A percentile compares a stretch with the other conserved stretches of the same genome.
phyloP scores from a whole-genome alignment of 2,329 filamentous ascomycete species.

The Bipolaris victoriae region DNA sequence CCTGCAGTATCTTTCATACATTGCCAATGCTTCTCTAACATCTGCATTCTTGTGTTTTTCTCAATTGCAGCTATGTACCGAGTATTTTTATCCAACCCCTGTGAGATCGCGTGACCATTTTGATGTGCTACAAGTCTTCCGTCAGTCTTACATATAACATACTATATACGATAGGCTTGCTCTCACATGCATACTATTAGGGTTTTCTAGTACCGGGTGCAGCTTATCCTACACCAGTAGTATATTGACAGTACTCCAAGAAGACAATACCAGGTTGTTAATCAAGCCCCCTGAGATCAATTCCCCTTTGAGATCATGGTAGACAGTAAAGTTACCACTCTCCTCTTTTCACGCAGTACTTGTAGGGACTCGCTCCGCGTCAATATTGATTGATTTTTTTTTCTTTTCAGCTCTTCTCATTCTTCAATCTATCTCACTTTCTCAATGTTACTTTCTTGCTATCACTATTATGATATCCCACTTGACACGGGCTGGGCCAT shows the following conservation, averaged over 20 bases:
- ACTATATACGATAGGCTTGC: too few species aligned
- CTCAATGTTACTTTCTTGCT: not conserved
- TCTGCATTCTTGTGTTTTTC: too few species aligned
- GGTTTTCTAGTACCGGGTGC: not conserved
- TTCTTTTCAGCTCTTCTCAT: not conserved
- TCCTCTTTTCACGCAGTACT: too few species aligned
- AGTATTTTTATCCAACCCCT: not conserved
- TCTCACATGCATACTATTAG: not conserved
- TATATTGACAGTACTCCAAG: not conserved
- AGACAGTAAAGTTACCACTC: not conserved
- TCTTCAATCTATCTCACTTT: not conserved
- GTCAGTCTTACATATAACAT: not conserved
- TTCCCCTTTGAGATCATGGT: not conserved
- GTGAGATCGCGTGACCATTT: constrained; percentile 12
- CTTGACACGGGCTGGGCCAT: not conserved
- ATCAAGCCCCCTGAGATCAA: not conserved
- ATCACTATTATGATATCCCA: not conserved
- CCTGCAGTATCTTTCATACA: too few species aligned
- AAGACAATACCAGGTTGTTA: not conserved
- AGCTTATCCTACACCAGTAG: too few species aligned
- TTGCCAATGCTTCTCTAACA: not conserved
- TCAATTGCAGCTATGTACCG: too few species aligned
- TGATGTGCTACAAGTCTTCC: not conserved
- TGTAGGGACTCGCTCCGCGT: not conserved
- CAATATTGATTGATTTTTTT: not conserved